Percentiles rank a stretch among this genome's conserved stretches.
Evolutionary conservation across 495 filamentous ascomycete genomes (phyloP).

Genomic region (Tuber borchii): DNA sequence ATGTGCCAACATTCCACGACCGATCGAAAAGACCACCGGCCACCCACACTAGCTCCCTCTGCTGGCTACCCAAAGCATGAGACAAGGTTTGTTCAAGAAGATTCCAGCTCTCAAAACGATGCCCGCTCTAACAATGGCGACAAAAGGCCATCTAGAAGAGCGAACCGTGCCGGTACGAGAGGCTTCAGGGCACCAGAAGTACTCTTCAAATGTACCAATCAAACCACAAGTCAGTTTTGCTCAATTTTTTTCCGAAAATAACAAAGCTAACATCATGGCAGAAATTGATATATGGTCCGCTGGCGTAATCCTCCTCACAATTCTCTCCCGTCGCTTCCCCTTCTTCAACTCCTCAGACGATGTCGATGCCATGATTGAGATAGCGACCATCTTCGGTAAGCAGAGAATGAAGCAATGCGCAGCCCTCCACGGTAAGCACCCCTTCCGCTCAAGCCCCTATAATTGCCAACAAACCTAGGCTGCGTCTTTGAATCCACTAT

Average conservation of each 20-base stretch:
- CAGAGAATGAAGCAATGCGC: conserved; percentile 75
- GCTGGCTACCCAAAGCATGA: conserved; percentile 79
- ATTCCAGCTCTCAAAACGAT: not conserved
- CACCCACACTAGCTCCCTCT: conserved; percentile 49
- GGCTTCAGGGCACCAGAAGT: conserved; percentile 96
- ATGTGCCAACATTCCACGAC: conserved; percentile 53
- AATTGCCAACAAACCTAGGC: conserved; percentile 15
- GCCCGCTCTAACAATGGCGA: not conserved
- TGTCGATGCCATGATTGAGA: conserved; percentile 93
- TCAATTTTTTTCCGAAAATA: not conserved
- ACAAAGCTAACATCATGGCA: conserved; percentile 20
- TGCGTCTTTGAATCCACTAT: conserved; percentile 84
- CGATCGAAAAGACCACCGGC: conserved; percentile 43
- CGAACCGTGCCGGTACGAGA: conserved; percentile 91
- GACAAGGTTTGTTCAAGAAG: conserved; percentile 8
- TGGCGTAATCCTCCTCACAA: conserved; percentile 85
- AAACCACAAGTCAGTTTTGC: conserved; percentile 61
- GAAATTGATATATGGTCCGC: conserved; percentile 95
- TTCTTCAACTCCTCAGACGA: conserved; percentile 98
- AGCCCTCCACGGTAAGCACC: conserved; percentile 61
- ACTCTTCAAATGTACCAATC: conserved; percentile 91
- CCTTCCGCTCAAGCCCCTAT: not conserved
- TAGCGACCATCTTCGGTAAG: conserved; percentile 88
- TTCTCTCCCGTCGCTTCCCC: conserved; percentile 82
- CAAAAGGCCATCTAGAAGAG: conserved; percentile 73